Base-by-base conservation (phyloP, 306 rosid genomes). In the Cucurbita moschata region DNA sequence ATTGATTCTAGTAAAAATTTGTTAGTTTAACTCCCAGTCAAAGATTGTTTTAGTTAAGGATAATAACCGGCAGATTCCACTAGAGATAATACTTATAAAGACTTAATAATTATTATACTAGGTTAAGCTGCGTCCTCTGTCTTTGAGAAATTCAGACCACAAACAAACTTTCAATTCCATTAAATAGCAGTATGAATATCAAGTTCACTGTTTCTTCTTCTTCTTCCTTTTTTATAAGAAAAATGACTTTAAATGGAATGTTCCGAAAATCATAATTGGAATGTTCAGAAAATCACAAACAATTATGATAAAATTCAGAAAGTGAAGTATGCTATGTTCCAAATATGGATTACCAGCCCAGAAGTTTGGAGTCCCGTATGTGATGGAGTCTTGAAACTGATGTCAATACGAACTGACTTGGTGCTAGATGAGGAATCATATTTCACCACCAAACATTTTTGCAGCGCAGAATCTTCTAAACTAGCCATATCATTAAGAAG, bases 361-460 rank as follows among this genome's bases (percentile, higher is more conserved):
- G 98, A 88, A 68, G 98, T 92, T 82, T 90, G 96, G 78, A 92
- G 89, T 78, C 98, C 96, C 44, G 98, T 92, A 81, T 92, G 96
- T 55, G 98, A 92, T 23, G 91, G 83, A 72, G 98, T 82, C 83
- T 87, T 92, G 66, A 92, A 92, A 90, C 98, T 90, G 70, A 92
- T 90, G 81, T 92, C 98, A 72, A 92, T 79, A 8, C 98, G 91
- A 82, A 92, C 87, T 57, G 96, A 88, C 77, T 87, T 85, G 5
- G 96, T 84, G 74, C 78, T 90, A 62, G 65, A 87, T 68, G 79
- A 49, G 40, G 81, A 65, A 75, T 80, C 87, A 80, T 53, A 54
- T 72, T 73, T 77, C 67, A 82, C 83, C 85, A 79, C 87, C 30
- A 88, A 71, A 80, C 82, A 81, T 86, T 85, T 87, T 16, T 71